phyloP scores from a whole-genome alignment of 352 stramenopile genomes.

The Thraustotheca clavata region DNA sequence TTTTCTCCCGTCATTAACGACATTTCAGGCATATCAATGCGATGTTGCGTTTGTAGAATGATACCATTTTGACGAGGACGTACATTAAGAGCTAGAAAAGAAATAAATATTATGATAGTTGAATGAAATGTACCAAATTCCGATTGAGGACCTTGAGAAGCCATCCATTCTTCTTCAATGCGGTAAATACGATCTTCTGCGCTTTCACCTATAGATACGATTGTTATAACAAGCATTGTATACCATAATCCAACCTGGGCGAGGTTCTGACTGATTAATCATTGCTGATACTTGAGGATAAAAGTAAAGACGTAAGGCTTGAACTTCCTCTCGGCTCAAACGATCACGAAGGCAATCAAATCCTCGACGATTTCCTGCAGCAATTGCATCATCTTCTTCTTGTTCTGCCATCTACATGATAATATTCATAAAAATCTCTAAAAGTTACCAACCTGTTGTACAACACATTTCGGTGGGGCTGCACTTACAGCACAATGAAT shows the following conservation, averaged over 20 bases:
- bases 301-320: conserved; percentile 77
- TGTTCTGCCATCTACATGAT: conserved; percentile 27
- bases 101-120: not conserved
- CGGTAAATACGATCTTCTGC: conserved; percentile 85
- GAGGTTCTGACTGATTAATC: conserved; percentile 67
- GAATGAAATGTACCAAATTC: conserved; percentile 51
- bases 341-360: conserved; percentile 75
- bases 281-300: conserved; percentile 79
- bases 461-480: conserved; percentile 59
- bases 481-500: conserved; percentile 81
- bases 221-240: not conserved
- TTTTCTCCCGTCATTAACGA: conserved; percentile 79
- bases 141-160: conserved; percentile 72
- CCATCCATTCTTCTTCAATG: conserved; percentile 85
- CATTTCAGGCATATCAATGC: conserved; percentile 80
- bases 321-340: conserved; percentile 78
- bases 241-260: not conserved
- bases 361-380: conserved; percentile 32
- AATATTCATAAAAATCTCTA: not conserved
- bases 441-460: conserved; percentile 45
- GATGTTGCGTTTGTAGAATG: conserved; percentile 29
- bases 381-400: conserved; percentile 44
- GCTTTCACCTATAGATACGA: conserved; percentile 35
- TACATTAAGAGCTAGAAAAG: conserved; percentile 14
- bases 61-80: not conserved